Evolutionary conservation across 768 basidiomycete species (phyloP), one percentile per base, ranked within the genome.

Genomic region (Boletus rubroflammeus): DNA sequence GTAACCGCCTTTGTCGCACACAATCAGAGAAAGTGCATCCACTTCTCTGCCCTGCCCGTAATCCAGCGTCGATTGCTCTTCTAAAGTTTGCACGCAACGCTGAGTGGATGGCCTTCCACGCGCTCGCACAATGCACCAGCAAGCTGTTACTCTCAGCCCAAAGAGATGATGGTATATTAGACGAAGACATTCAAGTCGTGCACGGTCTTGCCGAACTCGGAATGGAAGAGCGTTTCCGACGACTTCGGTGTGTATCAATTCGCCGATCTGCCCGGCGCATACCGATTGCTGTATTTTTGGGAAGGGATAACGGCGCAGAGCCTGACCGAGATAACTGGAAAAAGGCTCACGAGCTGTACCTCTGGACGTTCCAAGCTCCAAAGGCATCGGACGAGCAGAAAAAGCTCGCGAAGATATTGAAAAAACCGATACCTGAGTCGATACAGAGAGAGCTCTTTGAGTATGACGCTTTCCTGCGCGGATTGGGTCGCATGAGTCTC

Each of bases 401-500:
- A 67, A 82, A 80, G 64, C 73, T 89, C 3, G 77, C 75, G 7
- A 74, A 71, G 55, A 61, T 88, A n/a, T 54, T 89, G 38, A 84
- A 82, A 64, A 69, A 70, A 50, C 71, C 74, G 0, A 45, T 78
- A 11, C 76, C 78, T 3, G 65, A 73, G 14, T 78, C 81, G 11
- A 68, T 90, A 26, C 75, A 76, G 6, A 69, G 72, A 14, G 81
- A 81, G 14, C 70, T 93, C 28, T 92, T 95, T 69, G 81, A 79
- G 19, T 93, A 90, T 61, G 84, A 88, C 26, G 83, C 80, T 3
- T 94, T 92, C 68, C 72, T 93, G 28, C 76, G 78, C 32, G 82
- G 86, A 0, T 67, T 92, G 32, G 88, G 90, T 3, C 79, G 85
- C 41, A 91, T 90, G 83, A 88, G 81, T 56, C 78, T 94, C 25